Evolutionary conservation across 2,329 filamentous ascomycete genomes (phyloP), one percentile per base, ranked within the genome.

Genomic region (Aspergillus piperis): DNA sequence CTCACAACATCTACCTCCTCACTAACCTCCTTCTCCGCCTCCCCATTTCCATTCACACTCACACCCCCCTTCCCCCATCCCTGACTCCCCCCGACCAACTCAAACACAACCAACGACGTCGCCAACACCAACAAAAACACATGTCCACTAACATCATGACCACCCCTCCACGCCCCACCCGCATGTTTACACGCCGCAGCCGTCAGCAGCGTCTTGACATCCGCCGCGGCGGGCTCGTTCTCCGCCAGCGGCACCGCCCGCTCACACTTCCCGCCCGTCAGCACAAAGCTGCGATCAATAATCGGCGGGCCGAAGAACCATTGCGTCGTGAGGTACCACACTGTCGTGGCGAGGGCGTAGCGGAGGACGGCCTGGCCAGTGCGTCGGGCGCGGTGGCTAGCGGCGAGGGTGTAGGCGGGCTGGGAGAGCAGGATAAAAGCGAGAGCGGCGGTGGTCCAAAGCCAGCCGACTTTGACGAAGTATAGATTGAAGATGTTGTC

Each of bases 401-500:
- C 83, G 63, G 71, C 80, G 66, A 71, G 82, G 21, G 82, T 79
- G 23, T 72, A 77, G 2, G 80, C 79, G 1, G 89, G 86, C 71
- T 96, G 90, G 23, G 87, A 88, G 44, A 88, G 75, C 6, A 90
- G 75, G 62, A 96, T 91, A 15, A 85, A 75, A 36, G 84, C 77
- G 70, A 96, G 93, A 0, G 91, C 88, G 8, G 86, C 73, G 0
- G 90, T 92, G 30, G 91, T 88, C 95, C 95, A 99, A 53, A 88
- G 85, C 95, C 95, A 99, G 62, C 94, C 94, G 57, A 90, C 83
- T 82, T 99, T 99, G 71, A 99, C 95, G 72, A 98, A 99, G 70
- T 92, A 85, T 50, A 90, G 77, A 74, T 99, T 99, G 84, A 98
- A 90, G 55, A 97, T 69, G 79, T 99, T 99, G 75, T 87, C 84